Conservation (phyloP, 177 flowering plant genomes). For the Vitis hybrid region DNA sequence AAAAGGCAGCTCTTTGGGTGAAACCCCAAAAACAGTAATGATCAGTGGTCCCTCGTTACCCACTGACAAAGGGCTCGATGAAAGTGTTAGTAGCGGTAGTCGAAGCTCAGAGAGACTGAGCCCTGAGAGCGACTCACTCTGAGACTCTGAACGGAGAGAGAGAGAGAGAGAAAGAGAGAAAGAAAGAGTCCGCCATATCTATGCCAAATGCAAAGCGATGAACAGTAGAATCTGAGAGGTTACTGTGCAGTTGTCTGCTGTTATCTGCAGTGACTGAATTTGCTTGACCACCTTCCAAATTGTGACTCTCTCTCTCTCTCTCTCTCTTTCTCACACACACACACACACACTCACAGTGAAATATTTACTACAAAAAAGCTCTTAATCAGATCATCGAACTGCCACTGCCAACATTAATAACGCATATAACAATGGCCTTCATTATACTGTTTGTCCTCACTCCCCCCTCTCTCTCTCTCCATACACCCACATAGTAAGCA, state of each 20-base stretch:
- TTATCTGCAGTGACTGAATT: conserved; percentile 17
- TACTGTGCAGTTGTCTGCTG: conserved; percentile 20
- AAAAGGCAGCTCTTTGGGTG: conserved; percentile 39
- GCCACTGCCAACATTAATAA: conserved; percentile 28
- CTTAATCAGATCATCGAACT: conserved; percentile 23
- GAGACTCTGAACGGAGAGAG: background rate
- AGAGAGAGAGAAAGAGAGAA: background rate
- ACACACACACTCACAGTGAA: background rate
- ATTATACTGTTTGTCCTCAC: conserved; percentile 11
- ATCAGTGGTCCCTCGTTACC: conserved; percentile 39
- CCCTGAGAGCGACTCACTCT: conserved; percentile 9
- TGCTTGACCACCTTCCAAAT: conserved; percentile 11
- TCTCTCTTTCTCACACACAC: background rate
- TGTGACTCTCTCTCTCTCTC: conserved; percentile 11
- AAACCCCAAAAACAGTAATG: conserved; percentile 41
- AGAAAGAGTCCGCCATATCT: conserved; percentile 6
- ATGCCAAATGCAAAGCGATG: conserved; percentile 8
- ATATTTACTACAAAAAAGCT: background rate
- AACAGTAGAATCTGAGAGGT: conserved; percentile 26
- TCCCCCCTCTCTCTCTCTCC: conserved; percentile 7
- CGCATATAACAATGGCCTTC: conserved; percentile 18
- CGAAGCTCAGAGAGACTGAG: conserved; percentile 12
- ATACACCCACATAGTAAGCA: conserved; percentile 1
- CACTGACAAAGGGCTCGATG: conserved; percentile 21
- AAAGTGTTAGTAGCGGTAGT: conserved; percentile 36